Base-by-base conservation (phyloP, 345 rosid genomes). In the Isatis tinctoria region DNA sequence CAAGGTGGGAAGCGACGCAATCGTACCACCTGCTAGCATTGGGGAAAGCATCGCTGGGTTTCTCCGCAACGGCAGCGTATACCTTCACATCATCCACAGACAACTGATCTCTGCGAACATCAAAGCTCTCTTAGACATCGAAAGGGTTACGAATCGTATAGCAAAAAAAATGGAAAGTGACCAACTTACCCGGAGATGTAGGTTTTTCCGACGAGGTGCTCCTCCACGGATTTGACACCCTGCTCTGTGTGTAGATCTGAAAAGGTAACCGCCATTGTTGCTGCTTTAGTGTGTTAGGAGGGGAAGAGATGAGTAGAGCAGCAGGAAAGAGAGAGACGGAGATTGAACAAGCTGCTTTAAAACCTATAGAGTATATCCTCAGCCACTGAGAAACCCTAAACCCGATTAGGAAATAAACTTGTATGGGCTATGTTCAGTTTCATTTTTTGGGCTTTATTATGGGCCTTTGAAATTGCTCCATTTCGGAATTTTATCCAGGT, bases 11-110 rank as follows among this genome's bases (percentile, higher is more conserved):
- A 54, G 88, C 85, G 3, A 94, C 91, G 5, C 63, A 33, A 9
- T 80, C 84, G 80, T 85, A 91, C 98, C 98, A 94, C 86, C 74
- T 83, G 88, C 87, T 75, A 33, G 87, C 95, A 77, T 85, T 87
- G 6, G 93, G 89, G 73, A 87, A 90, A 4, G 86, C 77, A 67
- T 10, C 84, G 4, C 88, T 85, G 10, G 96, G 97, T 44, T 86
- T 83, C 82, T 33, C 78, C 39, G 35, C 35, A 74, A 91, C 86
- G 48, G 92, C 90, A 3, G 88, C 97, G 82, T 85, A 94, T 6
- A 91, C 97, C 86, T 84, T 94, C 3, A 91, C 77, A 61, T 94
- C 97, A 74, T 88, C 97, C 67, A 82, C 85, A 4, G 93, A 79
- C 13, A 90, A 49, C 44, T 77, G 76, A 76, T 74, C 77, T 22